phyloP scores from a whole-genome alignment of 1,139 yeast genomes.

The Protomyces inundatus region DNA sequence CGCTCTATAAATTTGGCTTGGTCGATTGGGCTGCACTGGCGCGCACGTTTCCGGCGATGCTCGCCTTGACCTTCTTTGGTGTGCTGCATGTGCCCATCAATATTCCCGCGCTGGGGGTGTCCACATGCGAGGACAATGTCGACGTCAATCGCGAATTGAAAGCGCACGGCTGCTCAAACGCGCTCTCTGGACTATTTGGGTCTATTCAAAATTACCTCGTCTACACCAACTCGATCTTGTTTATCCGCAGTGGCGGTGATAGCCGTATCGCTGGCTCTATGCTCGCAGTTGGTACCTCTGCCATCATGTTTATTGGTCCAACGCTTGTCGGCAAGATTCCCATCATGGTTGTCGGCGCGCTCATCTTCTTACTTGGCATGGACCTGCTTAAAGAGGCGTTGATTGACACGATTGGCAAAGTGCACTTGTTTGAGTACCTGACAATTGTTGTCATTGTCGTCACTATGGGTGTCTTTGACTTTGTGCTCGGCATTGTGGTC shows the following conservation, averaged over 20 bases:
- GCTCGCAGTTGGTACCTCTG: slow-evolving; percentile 73
- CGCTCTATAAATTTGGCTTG: slow-evolving; percentile 57
- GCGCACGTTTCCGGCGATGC: slow-evolving; percentile 80
- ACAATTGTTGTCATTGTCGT: slow-evolving; percentile 80
- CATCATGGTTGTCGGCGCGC: slow-evolving; percentile 88
- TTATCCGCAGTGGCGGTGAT: slow-evolving; percentile 91
- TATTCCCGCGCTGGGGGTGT: slow-evolving; percentile 93
- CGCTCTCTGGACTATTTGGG: slow-evolving; percentile 74
- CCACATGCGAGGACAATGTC: slow-evolving; percentile 69
- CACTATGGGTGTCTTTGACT: slow-evolving; percentile 94
- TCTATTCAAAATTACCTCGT: slow-evolving; percentile 81
- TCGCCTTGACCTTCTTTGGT: slow-evolving; percentile 92
- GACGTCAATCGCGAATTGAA: slow-evolving; percentile 90
- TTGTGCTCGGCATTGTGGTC: slow-evolving; percentile 83
- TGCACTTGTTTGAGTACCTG: slow-evolving; percentile 68
- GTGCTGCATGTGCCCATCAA: slow-evolving; percentile 93
- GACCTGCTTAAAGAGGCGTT: slow-evolving; percentile 83
- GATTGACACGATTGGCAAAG: slow-evolving; percentile 74
- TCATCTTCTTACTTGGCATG: slow-evolving; percentile 82
- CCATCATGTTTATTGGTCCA: slow-evolving; percentile 83
- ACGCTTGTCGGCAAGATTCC: slow-evolving; percentile 90
- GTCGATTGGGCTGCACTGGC: slow-evolving; percentile 71
- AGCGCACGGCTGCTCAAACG: slow-evolving; percentile 93
- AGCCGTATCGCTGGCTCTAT: slow-evolving; percentile 80
- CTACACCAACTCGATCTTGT: slow-evolving; percentile 85